These are phyloP conservation scores for Teratosphaeria nubilosa DNA, from an alignment of 2,329 filamentous ascomycete species.

Conservation along the genomic window DNA sequence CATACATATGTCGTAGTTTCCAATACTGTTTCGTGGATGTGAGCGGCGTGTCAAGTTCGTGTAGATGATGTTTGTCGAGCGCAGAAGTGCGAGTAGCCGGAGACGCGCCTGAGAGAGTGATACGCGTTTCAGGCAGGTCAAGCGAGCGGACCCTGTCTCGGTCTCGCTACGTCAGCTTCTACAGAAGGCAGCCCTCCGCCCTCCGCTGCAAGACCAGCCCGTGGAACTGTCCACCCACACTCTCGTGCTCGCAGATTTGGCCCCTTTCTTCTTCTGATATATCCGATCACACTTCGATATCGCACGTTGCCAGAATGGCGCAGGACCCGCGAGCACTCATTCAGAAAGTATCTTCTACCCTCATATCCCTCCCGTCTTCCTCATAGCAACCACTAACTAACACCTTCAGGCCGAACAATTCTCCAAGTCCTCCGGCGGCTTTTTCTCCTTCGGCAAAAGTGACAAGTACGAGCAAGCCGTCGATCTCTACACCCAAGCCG, in stretches of 20 bases:
- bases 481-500: slow-evolving; percentile 78
- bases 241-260: neutral
- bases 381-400: neutral
- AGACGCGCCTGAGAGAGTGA: slow-evolving; percentile 1
- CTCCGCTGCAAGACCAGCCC: neutral
- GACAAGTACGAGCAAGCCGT: slow-evolving; percentile 87
- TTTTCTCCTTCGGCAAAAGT: slow-evolving; percentile 78
- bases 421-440: slow-evolving; percentile 60
- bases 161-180: slow-evolving; percentile 1
- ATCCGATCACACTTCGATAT: neutral
- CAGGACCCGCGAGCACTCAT: slow-evolving; percentile 69
- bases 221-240: neutral
- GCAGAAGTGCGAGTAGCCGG: neutral
- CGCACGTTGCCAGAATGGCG: slow-evolving; percentile 44
- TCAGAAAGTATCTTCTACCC: slow-evolving; percentile 53
- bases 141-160: neutral
- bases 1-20: neutral
- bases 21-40: neutral
- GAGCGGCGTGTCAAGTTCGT: neutral
- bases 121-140: neutral
- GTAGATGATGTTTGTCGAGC: neutral
- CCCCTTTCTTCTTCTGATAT: neutral
- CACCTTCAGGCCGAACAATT: slow-evolving; percentile 75
- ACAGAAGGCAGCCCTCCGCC: neutral
- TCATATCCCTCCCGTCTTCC: neutral